phyloP scores from a whole-genome alignment of 129 eudicot species.

The Escallonia rubra region DNA sequence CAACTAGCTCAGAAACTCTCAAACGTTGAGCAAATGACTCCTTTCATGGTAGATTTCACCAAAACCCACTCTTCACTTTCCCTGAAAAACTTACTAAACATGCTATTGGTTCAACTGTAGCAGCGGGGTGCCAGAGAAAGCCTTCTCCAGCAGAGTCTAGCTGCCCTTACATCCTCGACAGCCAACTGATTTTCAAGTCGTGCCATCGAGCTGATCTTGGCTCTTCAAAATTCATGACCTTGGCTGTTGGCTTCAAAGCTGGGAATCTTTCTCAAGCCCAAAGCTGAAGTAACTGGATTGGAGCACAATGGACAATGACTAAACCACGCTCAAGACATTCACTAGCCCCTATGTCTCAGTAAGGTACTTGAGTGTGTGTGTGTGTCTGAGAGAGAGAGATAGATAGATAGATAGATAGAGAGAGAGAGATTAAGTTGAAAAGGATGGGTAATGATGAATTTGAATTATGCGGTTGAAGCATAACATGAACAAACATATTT shows the following conservation, averaged over 20 bases:
- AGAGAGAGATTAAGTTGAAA: no score
- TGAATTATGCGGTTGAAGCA: no score
- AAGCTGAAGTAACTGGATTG: not conserved
- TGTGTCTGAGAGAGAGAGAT: not conserved
- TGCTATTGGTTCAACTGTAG: not conserved
- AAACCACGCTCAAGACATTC: not conserved
- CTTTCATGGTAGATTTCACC: not conserved
- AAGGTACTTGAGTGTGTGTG: not conserved
- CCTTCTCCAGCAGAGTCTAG: not conserved
- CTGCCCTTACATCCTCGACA: constrained; percentile 7
- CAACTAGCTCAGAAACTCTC: not conserved
- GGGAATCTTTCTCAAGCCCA: not conserved
- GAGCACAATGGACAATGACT: not conserved
- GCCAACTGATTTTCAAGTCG: not conserved
- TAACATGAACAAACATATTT: no score
- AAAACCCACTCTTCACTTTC: no score
- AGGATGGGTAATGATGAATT: no score
- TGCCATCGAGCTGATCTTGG: not conserved
- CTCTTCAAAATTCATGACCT: not conserved
- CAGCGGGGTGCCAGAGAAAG: not conserved
- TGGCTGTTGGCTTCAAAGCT: not conserved
- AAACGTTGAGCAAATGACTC: not conserved
- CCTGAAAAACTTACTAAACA: not conserved
- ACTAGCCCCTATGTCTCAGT: not conserved
- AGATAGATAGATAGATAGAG: no score